Evolutionary conservation across 2,329 filamentous ascomycete species (phyloP), one percentile per base, ranked within the genome.

Genomic region (Penicillium sp.): DNA sequence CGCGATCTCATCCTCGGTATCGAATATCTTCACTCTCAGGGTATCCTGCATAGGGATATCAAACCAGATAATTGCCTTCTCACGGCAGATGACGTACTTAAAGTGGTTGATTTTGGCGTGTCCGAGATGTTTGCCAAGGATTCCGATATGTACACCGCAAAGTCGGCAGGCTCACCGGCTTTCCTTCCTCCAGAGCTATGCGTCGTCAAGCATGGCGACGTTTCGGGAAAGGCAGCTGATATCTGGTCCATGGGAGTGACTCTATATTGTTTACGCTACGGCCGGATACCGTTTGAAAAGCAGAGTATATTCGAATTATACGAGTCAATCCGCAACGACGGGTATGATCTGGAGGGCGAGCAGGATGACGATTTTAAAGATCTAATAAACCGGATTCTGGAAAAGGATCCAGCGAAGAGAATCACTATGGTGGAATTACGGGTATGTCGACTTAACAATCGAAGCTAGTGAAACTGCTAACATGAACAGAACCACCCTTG

Each of bases 221-320:
- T 97, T 1, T 93, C 90, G 2, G 94, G 94, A 11, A 89, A 85
- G 64, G 91, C 93, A 3, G 91, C 91, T 3, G 94, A 99, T 72
- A 91, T 99, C 54, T 99, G 94, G 94, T 96, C 93, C 3, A 97
- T 97, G 93, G 94, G 94, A 6, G 87, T 97, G 8, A 96, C 92
- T 1, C 78, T 99, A 2, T 97, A 93, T 70, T 99, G 94, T 70
- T 80, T 99, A 40, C 86, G 89, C 59, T 97, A 96, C 66, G 94
- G 94, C 30, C 81, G 79, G 50, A 87, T 99, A 60, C 94, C 94
- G 0, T 99, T 97, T 67, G 88, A 92, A 66, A 83, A 87, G 56
- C 78, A 83, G 5, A 86, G 85, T 18, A 85, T 97, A 59, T 78
- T 97, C 56, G 92, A 96, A 51, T 83, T 97, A 60, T 97, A 95